Percentiles rank a stretch among this genome's conserved stretches.
phyloP scores from a whole-genome alignment of 176 grass and related monocot genomes.

The Poa pratensis region DNA sequence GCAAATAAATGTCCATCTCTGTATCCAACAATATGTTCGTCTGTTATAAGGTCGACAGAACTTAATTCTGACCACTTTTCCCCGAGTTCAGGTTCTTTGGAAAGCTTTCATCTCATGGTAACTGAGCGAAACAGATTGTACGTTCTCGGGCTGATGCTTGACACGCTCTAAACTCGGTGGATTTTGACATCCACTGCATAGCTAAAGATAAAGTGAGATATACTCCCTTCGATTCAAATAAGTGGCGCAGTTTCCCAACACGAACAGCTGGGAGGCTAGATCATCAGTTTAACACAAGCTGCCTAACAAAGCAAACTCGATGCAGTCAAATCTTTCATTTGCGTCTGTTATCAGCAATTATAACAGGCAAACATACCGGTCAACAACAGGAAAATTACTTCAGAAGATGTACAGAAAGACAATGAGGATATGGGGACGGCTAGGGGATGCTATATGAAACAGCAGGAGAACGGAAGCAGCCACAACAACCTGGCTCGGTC shows the following conservation, averaged over 20 bases:
- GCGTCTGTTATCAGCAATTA: constrained; percentile 8
- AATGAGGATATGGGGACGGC: background rate
- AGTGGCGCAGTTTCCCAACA: background rate
- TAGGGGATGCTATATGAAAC: constrained; percentile 39
- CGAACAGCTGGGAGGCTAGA: background rate
- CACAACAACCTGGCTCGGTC: constrained; percentile 45
- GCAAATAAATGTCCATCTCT: background rate
- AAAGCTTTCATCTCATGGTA: background rate
- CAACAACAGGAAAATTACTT: constrained; percentile 36
- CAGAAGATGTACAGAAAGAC: constrained; percentile 45
- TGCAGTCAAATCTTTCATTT: background rate
- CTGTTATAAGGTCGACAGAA: background rate
- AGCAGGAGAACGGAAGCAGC: constrained; percentile 40
- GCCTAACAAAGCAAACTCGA: background rate
- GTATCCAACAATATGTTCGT: background rate
- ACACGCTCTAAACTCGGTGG: background rate
- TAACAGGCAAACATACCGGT: background rate
- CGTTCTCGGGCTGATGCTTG: background rate
- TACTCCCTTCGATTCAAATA: no score
- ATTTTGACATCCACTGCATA: background rate
- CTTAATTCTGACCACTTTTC: background rate
- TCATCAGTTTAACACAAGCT: background rate
- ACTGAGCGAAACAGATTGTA: background rate
- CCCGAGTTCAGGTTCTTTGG: background rate
- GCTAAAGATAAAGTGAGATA: background rate